A percentile compares a stretch with the other conserved stretches of the same genome.
Conservation (phyloP, 139 green algal species). For the Closterium sp. region DNA sequence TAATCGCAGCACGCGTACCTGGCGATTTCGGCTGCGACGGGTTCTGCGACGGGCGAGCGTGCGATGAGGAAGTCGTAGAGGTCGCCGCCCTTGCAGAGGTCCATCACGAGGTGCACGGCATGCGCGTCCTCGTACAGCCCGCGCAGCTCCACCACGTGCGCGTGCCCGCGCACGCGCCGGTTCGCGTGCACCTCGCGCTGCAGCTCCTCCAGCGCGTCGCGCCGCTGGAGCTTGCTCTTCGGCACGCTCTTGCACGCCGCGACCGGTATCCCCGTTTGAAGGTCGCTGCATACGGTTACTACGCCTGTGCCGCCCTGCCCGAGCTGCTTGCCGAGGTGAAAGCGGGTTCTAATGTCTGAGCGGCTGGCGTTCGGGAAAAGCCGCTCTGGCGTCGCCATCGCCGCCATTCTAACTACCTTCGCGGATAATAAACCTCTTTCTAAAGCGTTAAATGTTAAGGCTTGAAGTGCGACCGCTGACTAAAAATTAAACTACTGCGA, state of each 20-base stretch:
- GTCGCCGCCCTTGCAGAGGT: conserved; percentile 1
- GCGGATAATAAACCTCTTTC: not conserved
- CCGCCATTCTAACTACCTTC: not conserved
- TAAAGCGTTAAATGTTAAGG: not conserved
- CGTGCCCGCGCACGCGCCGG: not conserved
- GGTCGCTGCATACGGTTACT: not conserved
- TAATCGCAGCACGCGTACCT: not conserved
- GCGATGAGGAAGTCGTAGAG: not conserved
- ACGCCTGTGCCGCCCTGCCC: not conserved
- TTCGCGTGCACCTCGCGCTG: not conserved
- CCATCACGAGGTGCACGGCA: not conserved
- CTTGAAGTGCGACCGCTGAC: not conserved
- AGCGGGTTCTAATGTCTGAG: not conserved
- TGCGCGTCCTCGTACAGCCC: conserved; percentile 1
- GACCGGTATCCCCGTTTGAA: not conserved
- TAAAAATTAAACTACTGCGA: not conserved
- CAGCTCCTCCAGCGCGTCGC: conserved; percentile 9
- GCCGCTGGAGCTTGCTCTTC: not conserved
- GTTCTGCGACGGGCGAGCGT: not conserved
- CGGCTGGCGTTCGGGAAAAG: not conserved
- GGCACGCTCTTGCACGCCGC: not conserved
- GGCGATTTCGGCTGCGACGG: not conserved
- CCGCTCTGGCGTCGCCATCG: not conserved
- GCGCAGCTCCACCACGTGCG: conserved; percentile 4
- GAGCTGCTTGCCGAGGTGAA: not conserved